Evolutionary conservation across 441 rosid genomes (phyloP).

Genomic region (Corymbia citriodora): DNA sequence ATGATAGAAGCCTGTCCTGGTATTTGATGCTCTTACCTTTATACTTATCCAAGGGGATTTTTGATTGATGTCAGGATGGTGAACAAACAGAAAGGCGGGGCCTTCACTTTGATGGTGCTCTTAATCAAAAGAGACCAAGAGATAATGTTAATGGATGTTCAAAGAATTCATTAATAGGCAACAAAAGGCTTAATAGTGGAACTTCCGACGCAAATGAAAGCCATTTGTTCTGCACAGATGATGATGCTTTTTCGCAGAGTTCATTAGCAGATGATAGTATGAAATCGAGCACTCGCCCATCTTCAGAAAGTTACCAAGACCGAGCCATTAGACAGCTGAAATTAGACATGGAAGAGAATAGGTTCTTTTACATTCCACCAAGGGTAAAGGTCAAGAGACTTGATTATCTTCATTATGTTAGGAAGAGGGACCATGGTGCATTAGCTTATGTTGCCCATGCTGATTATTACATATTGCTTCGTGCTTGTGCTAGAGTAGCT

Average conservation of each 20-base stretch:
- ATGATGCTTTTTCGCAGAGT: not conserved
- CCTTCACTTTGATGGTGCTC: not conserved
- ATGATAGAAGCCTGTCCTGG: not conserved
- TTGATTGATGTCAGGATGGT: constrained; percentile 17
- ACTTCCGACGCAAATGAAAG: not conserved
- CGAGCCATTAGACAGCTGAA: constrained; percentile 33
- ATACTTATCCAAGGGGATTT: not conserved
- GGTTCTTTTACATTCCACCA: constrained; percentile 69
- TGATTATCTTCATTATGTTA: constrained; percentile 56
- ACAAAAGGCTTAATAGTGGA: not conserved
- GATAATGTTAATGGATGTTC: constrained; percentile 7
- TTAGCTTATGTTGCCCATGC: constrained; percentile 57
- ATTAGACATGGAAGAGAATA: constrained; percentile 59
- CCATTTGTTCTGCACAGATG: not conserved
- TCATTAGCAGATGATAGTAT: constrained; percentile 13
- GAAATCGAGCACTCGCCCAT: not conserved
- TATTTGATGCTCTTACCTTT: not conserved
- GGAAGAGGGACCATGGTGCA: constrained; percentile 52
- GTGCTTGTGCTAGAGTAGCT: constrained; percentile 54
- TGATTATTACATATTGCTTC: constrained; percentile 74
- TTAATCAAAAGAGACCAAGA: constrained; percentile 27
- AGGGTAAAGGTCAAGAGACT: constrained; percentile 47
- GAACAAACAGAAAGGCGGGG: constrained; percentile 2
- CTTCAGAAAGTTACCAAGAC: constrained; percentile 19
- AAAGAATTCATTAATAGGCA: not conserved